Base-by-base conservation (phyloP, 2,329 filamentous ascomycete genomes). In the Escovopsis sp. region DNA sequence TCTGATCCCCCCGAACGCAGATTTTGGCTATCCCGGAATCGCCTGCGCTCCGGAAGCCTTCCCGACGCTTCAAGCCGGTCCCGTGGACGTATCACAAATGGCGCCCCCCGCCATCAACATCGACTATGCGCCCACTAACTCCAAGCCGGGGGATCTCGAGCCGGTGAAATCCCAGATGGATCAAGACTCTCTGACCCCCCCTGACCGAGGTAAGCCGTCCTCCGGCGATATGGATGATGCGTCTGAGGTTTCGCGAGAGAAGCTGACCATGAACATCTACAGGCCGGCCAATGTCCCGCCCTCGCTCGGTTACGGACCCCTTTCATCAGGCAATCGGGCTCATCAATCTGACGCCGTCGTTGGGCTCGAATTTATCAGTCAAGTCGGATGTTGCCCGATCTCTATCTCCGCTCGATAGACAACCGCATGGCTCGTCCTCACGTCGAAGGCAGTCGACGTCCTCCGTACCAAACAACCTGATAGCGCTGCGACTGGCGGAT, bases 101-200 rank as follows among this genome's bases (percentile, higher is more conserved):
- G 80, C 79, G 4, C 83, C 87, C n/a, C 87, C 87, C 0, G 83
- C 87, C 35, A 94, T 94, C 57, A 93, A 90, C 51, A 90, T 94
- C 47, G 83, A 94, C 52, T 86, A 84, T 55, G 87, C 86, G 13
- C 87, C 87, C 17, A 77, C 77, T 72, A 80, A 35, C 63, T 70
- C 39, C 25, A 56, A 53, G 40, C 46, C 45, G 19, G 47, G 44
- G 25, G 36, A 44, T 23, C 58, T 57, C 37, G 52, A 56, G 32
- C 70, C 72, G 19, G 64, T 69, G 15, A 83, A 81, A 49, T 59
- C 68, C 21, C 65, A 66, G n/a, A 62, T 76, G 45, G 75, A 84
- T 45, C 69, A 77, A 43, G 83, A 92, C 53, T 85, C 86, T 4
- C 61, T 94, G 41, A 90, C 80, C 34, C 87, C 87, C 1, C 88